phyloP scores from a whole-genome alignment of 2,329 filamentous ascomycete species.

The Neoascochyta sp. region DNA sequence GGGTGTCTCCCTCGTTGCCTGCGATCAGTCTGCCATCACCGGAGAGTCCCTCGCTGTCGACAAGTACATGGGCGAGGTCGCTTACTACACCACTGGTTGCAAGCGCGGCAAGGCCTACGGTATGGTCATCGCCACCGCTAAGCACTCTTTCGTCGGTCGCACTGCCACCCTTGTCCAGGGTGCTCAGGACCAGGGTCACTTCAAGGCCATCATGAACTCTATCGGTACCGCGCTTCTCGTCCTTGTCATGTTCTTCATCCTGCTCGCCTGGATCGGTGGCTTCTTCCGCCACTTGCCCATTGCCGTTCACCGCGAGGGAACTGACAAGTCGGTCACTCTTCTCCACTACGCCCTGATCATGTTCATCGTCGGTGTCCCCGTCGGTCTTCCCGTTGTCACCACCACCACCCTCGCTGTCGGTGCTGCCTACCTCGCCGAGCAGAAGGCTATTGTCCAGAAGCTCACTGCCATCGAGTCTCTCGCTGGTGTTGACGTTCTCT shows the following conservation, averaged over 20 bases:
- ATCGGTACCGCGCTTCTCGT: slow-evolving; percentile 72
- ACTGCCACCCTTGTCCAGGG: slow-evolving; percentile 71
- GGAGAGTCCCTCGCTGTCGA: slow-evolving; percentile 76
- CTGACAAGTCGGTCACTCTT: slow-evolving; percentile 56
- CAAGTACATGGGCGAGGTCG: slow-evolving; percentile 71
- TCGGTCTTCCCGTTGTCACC: slow-evolving; percentile 73
- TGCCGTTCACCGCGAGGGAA: slow-evolving; percentile 53
- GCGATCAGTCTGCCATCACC: slow-evolving; percentile 77
- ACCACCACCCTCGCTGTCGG: slow-evolving; percentile 74
- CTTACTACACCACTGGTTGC: slow-evolving; percentile 78
- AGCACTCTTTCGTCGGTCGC: slow-evolving; percentile 71
- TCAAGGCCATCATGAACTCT: slow-evolving; percentile 76
- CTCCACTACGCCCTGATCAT: slow-evolving; percentile 49
- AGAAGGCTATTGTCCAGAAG: slow-evolving; percentile 77
- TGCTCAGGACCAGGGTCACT: slow-evolving; percentile 64
- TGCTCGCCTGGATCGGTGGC: slow-evolving; percentile 71
- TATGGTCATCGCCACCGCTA: slow-evolving; percentile 64
- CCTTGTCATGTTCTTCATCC: slow-evolving; percentile 73
- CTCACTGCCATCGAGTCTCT: slow-evolving; percentile 71
- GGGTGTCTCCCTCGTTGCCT: slow-evolving; percentile 65
- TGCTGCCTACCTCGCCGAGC: slow-evolving; percentile 71
- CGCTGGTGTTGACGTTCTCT: slow-evolving; percentile 67
- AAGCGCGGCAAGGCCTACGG: slow-evolving; percentile 75
- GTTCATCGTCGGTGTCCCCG: slow-evolving; percentile 73
- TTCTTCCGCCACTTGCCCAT: slow-evolving; percentile 70